A percentile compares a stretch with the other conserved stretches of the same genome.
phyloP scores from a whole-genome alignment of 495 filamentous ascomycete species.

The Tuber aestivum region DNA sequence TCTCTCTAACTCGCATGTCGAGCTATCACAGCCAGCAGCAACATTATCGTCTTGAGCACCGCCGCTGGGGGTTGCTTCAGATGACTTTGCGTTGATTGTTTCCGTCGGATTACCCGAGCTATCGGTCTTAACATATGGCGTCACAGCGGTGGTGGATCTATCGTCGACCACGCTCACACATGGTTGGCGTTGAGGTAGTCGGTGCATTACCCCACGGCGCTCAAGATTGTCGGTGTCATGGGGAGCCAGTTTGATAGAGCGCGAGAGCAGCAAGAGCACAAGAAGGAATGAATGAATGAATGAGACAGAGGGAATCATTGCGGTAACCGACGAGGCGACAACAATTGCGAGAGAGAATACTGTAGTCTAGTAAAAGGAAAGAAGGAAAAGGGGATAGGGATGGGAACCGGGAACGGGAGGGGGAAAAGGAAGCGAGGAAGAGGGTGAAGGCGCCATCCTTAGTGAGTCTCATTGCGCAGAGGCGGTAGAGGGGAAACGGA shows the following conservation, averaged over 20 bases:
- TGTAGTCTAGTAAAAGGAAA: background rate
- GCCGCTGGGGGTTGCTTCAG: slow-evolving; percentile 8
- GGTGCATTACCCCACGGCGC: slow-evolving; percentile 16
- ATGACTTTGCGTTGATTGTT: slow-evolving; percentile 21
- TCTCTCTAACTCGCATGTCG: slow-evolving; percentile 22
- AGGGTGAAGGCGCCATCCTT: too few relatives aligned
- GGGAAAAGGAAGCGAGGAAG: background rate
- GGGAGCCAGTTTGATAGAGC: slow-evolving; percentile 11
- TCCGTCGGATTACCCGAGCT: slow-evolving; percentile 13
- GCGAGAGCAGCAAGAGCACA: slow-evolving; percentile 15
- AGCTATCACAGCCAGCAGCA: slow-evolving; percentile 21
- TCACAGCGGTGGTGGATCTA: slow-evolving; percentile 23
- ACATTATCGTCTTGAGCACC: slow-evolving; percentile 9
- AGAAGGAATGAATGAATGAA: too few relatives aligned
- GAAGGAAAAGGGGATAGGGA: background rate
- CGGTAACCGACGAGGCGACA: background rate
- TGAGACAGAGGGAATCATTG: slow-evolving; percentile 20
- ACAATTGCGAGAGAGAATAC: background rate
- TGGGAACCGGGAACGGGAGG: background rate
- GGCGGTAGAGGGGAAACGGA: too few relatives aligned
- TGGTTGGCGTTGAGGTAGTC: slow-evolving; percentile 13
- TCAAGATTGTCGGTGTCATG: slow-evolving; percentile 4
- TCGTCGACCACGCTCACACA: slow-evolving; percentile 24
- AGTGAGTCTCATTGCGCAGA: too few relatives aligned
- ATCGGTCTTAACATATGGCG: slow-evolving; percentile 21